Percentiles rank a stretch among this genome's conserved stretches.
Conservation (phyloP, 2,329 filamentous ascomycete species). For the Calonectria ilicicola region DNA sequence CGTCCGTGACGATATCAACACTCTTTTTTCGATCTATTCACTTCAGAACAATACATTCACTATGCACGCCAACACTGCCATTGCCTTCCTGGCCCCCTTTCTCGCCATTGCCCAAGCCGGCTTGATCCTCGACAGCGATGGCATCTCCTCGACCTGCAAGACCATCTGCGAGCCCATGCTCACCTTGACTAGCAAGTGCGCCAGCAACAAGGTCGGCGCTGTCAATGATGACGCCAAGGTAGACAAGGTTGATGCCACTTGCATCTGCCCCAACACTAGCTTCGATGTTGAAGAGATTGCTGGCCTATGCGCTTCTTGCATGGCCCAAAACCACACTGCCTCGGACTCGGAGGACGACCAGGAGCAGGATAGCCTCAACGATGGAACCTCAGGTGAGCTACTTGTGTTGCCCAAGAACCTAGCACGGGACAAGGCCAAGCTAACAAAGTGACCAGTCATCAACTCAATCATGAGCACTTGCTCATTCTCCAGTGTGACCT, state of each 20-base stretch:
- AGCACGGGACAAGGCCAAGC: not conserved
- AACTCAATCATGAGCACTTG: constrained; percentile 1
- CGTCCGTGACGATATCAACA: not conserved
- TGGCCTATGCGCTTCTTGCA: not conserved
- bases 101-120: not conserved
- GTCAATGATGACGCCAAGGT: not conserved
- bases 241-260: not conserved
- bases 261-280: constrained; percentile 3
- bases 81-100: not conserved
- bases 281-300: not conserved
- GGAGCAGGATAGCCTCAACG: not conserved
- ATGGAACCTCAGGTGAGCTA: not conserved
- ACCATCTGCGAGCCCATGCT: not conserved
- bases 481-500: not conserved
- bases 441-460: not conserved
- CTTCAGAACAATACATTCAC: not conserved
- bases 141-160: not conserved
- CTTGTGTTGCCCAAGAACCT: not conserved
- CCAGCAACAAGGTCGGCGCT: not conserved
- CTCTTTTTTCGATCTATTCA: not conserved
- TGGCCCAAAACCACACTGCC: not conserved
- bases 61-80: constrained; percentile 3
- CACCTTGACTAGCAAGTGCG: not conserved
- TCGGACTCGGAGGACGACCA: not conserved
- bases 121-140: constrained; percentile 3